Base-by-base conservation (phyloP, 2,329 filamentous ascomycete genomes). In the Ascochyta fabae region DNA sequence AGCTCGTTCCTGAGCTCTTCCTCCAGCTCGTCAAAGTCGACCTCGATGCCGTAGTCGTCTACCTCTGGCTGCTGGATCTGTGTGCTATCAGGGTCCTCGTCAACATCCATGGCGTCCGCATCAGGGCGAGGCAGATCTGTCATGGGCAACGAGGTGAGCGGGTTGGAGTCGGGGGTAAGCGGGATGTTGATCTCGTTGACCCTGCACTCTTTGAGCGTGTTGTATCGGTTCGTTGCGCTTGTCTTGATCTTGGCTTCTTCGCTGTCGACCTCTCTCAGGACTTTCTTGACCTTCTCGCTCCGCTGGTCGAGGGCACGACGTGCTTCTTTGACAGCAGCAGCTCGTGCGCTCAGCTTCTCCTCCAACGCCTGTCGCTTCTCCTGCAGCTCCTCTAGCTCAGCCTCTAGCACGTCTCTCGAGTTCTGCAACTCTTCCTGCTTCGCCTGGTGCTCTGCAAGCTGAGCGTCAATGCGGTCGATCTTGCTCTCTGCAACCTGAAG, bases 151-250 rank as follows among this genome's bases (percentile, higher is more conserved):
- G 88, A 86, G 67, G 96, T 92, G 23, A 99, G 81, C 6, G 81
- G 79, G 31, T 80, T 81, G 2, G 92, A 96, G 23, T 88, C 88
- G 53, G 87, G 80, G 2, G 83, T 79, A 22, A 99, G 82, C 2
- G 95, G 95, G 55, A 99, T 84, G 60, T 89, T 87, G 64, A 98
- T 91, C 70, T 97, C 93, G 72, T 98, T 94, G 42, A 99, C 86
- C 72, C 96, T 94, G 80, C 94, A 98, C 59, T 91, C 87, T 70
- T 92, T 87, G 48, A 99, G 84, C 42, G 96, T 80, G 40, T 88
- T 88, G 72, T 96, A 96, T 72, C 95, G 91, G 67, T 86, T 87
- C 0, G 92, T 88, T 55, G 89, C 91, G 69, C 92, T 92, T 68
- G 90, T 91, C 75, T 96, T 92, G 45, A 96, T 87, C 58, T 92